These are phyloP conservation scores for Dujonia santamariae DNA, from an alignment of 1,139 yeast genomes.

Conservation along the genomic window DNA sequence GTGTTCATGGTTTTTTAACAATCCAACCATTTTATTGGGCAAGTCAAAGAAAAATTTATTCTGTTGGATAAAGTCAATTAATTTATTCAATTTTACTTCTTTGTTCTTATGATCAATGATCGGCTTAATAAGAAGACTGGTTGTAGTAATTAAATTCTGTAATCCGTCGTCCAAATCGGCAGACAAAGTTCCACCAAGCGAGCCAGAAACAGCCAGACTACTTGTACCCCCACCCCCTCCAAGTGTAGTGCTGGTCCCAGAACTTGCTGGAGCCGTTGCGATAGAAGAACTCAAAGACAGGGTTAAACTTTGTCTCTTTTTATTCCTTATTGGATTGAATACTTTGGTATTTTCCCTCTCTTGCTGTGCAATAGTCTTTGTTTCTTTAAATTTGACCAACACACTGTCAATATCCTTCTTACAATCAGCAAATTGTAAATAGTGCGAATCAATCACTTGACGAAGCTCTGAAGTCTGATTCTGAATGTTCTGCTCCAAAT, in stretches of 20 bases:
- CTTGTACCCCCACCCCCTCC: neutral
- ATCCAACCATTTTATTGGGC: conserved; percentile 57
- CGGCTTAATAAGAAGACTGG: conserved; percentile 73
- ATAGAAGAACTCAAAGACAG: neutral
- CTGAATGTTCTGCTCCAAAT: conserved; percentile 59
- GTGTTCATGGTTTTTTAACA: conserved; percentile 61
- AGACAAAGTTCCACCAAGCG: conserved; percentile 20
- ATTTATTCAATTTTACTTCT: conserved; percentile 55
- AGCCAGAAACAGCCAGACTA: neutral
- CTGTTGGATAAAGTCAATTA: conserved; percentile 61
- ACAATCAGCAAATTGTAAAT: conserved; percentile 69
- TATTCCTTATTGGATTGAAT: conserved; percentile 35
- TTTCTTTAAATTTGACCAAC: conserved; percentile 30
- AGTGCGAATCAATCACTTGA: conserved; percentile 68
- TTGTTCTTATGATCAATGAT: conserved; percentile 61
- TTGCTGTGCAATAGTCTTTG: conserved; percentile 35
- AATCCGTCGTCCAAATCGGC: conserved; percentile 44
- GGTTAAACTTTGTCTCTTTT: conserved; percentile 9
- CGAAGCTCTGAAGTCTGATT: conserved; percentile 67
- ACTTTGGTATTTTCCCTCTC: conserved; percentile 36
- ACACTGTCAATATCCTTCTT: conserved; percentile 54
- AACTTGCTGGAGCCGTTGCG: too few relatives aligned
- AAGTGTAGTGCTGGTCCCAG: neutral
- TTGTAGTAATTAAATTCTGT: conserved; percentile 50
- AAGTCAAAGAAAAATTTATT: conserved; percentile 69